Evolutionary conservation across 305 asterid genomes (phyloP).

Genomic region (Euphrasia arctica): DNA sequence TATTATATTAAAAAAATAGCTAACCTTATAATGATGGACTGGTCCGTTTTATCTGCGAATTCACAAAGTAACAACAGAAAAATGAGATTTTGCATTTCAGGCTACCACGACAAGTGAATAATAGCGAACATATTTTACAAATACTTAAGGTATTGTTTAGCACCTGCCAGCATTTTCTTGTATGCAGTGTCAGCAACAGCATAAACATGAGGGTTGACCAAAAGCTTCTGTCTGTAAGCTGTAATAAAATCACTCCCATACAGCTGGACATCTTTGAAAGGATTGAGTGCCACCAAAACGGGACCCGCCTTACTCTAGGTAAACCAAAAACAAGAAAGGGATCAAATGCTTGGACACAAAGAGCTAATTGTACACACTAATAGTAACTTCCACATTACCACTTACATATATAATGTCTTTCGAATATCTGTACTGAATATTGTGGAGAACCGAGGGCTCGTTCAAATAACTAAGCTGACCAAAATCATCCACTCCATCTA

Average conservation of each 20-base stretch:
- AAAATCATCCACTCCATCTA: slow-evolving; percentile 91
- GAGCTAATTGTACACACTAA: slow-evolving; percentile 7
- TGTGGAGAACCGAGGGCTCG: slow-evolving; percentile 93
- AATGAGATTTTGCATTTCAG: slow-evolving; percentile 26
- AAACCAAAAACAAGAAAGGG: slow-evolving; percentile 23
- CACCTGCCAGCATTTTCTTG: slow-evolving; percentile 80
- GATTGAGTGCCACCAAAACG: slow-evolving; percentile 79
- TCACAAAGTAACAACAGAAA: slow-evolving; percentile 25
- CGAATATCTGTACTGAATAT: slow-evolving; percentile 67
- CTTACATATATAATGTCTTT: slow-evolving; percentile 74
- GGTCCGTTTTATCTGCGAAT: slow-evolving; percentile 71
- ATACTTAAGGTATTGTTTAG: slow-evolving; percentile 32
- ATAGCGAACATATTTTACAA: slow-evolving; percentile 17
- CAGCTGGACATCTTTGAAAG: slow-evolving; percentile 67
- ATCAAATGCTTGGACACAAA: slow-evolving; percentile 28
- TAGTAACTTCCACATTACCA: slow-evolving; percentile 20
- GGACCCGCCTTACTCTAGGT: slow-evolving; percentile 92
- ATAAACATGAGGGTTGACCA: slow-evolving; percentile 87
- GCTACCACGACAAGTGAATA: slow-evolving; percentile 20
- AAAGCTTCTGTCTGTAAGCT: slow-evolving; percentile 63
- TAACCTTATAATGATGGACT: slow-evolving; percentile 91
- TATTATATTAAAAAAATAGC: slow-evolving; percentile 20
- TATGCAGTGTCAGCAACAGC: slow-evolving; percentile 75
- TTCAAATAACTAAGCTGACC: slow-evolving; percentile 84
- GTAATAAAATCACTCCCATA: slow-evolving; percentile 59